Percentiles rank a stretch among this genome's conserved stretches.
phyloP scores from a whole-genome alignment of 2,329 filamentous ascomycete species.

The Epichloe gansuensis region DNA sequence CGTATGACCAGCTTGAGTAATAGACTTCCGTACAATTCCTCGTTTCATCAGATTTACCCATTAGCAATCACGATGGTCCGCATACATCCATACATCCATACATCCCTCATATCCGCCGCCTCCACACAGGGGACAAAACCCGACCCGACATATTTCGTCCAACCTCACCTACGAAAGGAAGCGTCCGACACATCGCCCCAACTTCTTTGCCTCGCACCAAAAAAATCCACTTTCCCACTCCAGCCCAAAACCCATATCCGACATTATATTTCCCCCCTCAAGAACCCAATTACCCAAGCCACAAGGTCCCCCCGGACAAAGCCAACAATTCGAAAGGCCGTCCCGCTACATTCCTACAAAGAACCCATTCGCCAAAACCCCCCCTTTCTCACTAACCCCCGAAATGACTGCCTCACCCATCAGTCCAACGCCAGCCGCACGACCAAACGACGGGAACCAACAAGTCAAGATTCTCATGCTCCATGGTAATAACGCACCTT shows the following conservation, averaged over 20 bases:
- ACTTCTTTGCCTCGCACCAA: not conserved
- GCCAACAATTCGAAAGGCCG: too few species aligned
- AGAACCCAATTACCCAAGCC: not conserved
- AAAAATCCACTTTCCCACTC: slow-evolving; percentile 7
- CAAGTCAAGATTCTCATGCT: slow-evolving; percentile 63
- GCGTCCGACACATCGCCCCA: not conserved
- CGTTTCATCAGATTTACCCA: too few species aligned
- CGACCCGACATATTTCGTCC: too few species aligned
- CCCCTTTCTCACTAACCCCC: not conserved
- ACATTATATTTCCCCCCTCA: not conserved
- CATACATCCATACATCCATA: not conserved
- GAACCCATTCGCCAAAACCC: not conserved
- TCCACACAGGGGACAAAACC: too few species aligned
- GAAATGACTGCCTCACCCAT: slow-evolving; percentile 1
- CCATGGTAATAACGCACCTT: slow-evolving; percentile 43
- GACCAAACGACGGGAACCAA: slow-evolving; percentile 24
- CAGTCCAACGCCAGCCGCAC: not conserved
- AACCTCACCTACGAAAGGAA: not conserved
- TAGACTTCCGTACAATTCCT: too few species aligned
- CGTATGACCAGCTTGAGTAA: too few species aligned
- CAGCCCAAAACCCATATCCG: not conserved
- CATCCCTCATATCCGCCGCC: not conserved
- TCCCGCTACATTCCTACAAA: not conserved
- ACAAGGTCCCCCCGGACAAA: not conserved
- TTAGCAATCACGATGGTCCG: too few species aligned